Conservation (phyloP, 169 alveolate species). For the Theileria parva region DNA sequence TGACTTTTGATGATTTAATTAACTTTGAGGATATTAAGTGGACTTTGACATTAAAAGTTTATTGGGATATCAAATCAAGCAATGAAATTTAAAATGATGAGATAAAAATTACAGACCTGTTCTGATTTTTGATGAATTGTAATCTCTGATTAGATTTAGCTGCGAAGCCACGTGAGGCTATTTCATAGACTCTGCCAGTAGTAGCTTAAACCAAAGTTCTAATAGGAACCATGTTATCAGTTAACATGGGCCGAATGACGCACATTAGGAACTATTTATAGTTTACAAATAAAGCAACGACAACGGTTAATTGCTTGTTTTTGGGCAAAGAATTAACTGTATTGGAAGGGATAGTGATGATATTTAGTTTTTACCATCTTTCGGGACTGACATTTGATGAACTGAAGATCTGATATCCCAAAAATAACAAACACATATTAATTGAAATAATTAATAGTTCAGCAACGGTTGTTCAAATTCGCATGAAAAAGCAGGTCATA, state of each 20-base stretch:
- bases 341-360: slow-evolving; percentile 30
- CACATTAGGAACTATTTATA: not conserved
- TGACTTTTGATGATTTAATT: not conserved
- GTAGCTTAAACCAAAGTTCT: slow-evolving; percentile 63
- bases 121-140: slow-evolving; percentile 57
- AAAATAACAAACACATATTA: not conserved
- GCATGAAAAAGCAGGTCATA: slow-evolving; percentile 68
- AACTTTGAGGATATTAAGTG: not conserved
- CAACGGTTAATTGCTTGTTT: not conserved
- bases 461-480: not conserved
- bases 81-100: slow-evolving; percentile 6
- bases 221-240: slow-evolving; percentile 67
- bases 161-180: slow-evolving; percentile 41
- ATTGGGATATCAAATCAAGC: not conserved
- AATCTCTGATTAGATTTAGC: slow-evolving; percentile 40
- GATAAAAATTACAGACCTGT: slow-evolving; percentile 63
- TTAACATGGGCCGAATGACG: slow-evolving; percentile 63
- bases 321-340: not conserved
- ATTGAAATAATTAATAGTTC: not conserved
- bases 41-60: not conserved
- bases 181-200: slow-evolving; percentile 51
- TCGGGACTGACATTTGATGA: slow-evolving; percentile 72
- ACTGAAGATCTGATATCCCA: slow-evolving; percentile 28
- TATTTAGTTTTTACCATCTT: slow-evolving; percentile 55
- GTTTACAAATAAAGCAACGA: not conserved